Conservation (phyloP, 2,329 filamentous ascomycete genomes). For the Fusarium subtropicale region DNA sequence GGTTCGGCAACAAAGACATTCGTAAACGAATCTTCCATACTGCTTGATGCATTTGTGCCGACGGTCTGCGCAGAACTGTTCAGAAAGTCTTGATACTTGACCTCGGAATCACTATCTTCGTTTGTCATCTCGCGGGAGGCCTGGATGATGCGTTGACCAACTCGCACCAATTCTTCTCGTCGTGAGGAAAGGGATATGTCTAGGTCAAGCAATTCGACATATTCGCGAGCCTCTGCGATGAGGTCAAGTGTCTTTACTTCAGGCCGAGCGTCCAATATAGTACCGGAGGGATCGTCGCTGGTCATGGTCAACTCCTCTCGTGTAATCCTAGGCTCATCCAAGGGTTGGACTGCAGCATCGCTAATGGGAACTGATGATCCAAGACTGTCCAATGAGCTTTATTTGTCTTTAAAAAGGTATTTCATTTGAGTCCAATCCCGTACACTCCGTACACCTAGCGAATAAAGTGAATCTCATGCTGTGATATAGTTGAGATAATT, state of each 20-base stretch:
- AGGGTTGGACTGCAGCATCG: conserved; percentile 23
- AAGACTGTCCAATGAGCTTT: not conserved
- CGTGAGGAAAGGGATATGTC: conserved; percentile 17
- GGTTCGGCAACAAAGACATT: conserved; percentile 37
- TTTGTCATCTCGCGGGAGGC: conserved; percentile 6
- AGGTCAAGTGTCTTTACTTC: conserved; percentile 14
- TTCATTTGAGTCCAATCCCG: conserved; percentile 17
- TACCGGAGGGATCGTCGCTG: not conserved
- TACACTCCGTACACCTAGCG: conserved; percentile 26
- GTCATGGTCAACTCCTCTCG: rapidly evolving
- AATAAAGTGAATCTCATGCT: conserved; percentile 36
- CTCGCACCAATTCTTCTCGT: conserved; percentile 27
- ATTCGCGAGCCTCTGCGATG: conserved; percentile 19
- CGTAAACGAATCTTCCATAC: conserved; percentile 8
- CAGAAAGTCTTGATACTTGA: conserved; percentile 29
- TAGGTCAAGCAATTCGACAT: conserved; percentile 24
- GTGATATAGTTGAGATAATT: conserved; percentile 22
- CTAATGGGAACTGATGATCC: conserved; percentile 35
- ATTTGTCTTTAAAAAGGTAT: not conserved
- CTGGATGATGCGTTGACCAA: conserved; percentile 39
- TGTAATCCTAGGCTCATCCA: not conserved
- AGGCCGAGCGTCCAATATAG: not conserved
- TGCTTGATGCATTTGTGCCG: conserved; percentile 7
- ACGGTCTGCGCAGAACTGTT: conserved; percentile 9
- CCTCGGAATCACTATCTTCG: conserved; percentile 3